These are phyloP conservation scores for Boletus coccyginus DNA, from an alignment of 768 basidiomycete species.

Conservation along the genomic window DNA sequence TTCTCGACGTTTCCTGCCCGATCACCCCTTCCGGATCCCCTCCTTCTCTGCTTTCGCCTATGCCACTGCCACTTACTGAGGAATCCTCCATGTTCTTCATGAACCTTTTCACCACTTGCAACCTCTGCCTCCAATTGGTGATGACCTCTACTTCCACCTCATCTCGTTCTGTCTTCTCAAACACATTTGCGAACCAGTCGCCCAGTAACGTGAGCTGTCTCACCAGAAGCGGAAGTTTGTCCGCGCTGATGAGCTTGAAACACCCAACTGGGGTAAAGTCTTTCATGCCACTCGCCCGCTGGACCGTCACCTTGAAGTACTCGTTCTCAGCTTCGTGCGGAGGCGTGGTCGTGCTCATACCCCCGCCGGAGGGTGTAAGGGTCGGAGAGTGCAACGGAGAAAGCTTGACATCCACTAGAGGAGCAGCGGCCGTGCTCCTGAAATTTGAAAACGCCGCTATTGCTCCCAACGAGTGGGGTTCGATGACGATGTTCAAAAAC, in stretches of 20 bases:
- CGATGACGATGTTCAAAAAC: slow-evolving; percentile 95
- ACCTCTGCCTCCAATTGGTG: slow-evolving; percentile 84
- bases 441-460: slow-evolving; percentile 83
- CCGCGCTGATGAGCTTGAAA: slow-evolving; percentile 92
- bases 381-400: slow-evolving; percentile 21
- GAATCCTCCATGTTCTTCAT: slow-evolving; percentile 24
- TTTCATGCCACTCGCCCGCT: slow-evolving; percentile 85
- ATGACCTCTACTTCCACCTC: slow-evolving; percentile 72
- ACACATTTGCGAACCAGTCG: slow-evolving; percentile 89
- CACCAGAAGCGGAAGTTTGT: slow-evolving; percentile 81
- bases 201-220: slow-evolving; percentile 84
- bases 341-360: slow-evolving; percentile 7
- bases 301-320: slow-evolving; percentile 93
- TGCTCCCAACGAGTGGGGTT: slow-evolving; percentile 84
- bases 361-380: slow-evolving; percentile 8
- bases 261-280: slow-evolving; percentile 91
- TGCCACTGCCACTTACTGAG: slow-evolving; percentile 20
- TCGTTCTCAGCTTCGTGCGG: slow-evolving; percentile 76
- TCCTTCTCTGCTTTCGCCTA: slow-evolving; percentile 14
- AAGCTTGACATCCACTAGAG: slow-evolving; percentile 12
- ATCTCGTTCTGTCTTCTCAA: slow-evolving; percentile 68
- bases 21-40: slow-evolving; percentile 41
- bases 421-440: slow-evolving; percentile 10
- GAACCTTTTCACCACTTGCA: slow-evolving; percentile 79
- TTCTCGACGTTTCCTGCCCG: slow-evolving; percentile 50